Base-by-base conservation (phyloP, 495 filamentous ascomycete genomes). In the Glonium stellatum region DNA sequence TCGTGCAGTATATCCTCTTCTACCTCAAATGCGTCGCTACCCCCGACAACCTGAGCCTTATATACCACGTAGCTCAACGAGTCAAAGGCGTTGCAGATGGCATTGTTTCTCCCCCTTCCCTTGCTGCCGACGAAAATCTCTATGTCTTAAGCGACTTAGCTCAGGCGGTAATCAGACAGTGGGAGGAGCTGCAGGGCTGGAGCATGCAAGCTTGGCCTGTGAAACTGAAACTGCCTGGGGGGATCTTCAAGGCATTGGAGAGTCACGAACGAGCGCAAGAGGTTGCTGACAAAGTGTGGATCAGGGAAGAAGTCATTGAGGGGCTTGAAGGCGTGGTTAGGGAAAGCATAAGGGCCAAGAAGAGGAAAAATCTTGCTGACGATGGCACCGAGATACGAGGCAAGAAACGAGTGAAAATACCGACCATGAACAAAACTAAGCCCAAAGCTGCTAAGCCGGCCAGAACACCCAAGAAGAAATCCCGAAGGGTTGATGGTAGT, bases 101-200 rank as follows among this genome's bases (percentile, higher is more conserved):
- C 22, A 80, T 97, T 50, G 78, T 77, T 41, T 78, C 75, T 0
- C 67, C 71, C 0, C 68, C 78, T 62, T 82, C 80, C 58, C 36
- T 18, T 25, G 21, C 57, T 36, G 57, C 58, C 0, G 60, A 62
- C 50, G 82, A 87, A 59, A 84, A 86, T 50, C 80, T 97, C 23
- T 95, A 96, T 66, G 83, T 89, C 15, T 74, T 97, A n/a, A 88
- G 87, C 51, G 93, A 99, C 66, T 79, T 99, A 12, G 85, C 92
- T 0, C 88, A 95, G 73, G 80, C 84, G 1, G 79, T 90, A 46
- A 87, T 97, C 60, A 79, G 88, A 39, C 84, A 83, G 61, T 99
- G 87, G 77, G 88, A 92, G 67, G 87, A 89, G 55, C 78, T 82
- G 61, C 85, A 85, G 48, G 84, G 85, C 52, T 89, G 88, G 80